Evolutionary conservation across 1,139 yeast species (phyloP), one percentile per base, ranked within the genome.

Genomic region (Geotrichum reessii): DNA sequence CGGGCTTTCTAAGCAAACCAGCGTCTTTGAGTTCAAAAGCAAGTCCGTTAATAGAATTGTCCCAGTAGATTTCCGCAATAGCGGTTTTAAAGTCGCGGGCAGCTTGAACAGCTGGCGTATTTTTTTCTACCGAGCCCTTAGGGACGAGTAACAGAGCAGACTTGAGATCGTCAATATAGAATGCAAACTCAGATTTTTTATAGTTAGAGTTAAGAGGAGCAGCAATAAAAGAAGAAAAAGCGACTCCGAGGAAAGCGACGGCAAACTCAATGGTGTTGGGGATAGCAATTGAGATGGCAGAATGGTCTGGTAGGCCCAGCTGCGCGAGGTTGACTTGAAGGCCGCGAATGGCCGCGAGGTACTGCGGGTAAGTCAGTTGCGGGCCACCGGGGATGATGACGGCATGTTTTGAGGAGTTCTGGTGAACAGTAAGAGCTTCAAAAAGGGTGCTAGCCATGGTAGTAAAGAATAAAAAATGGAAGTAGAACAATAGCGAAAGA

Each of bases 181-280:
- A 83, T 64, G 81, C 82, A 67, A 83, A 81, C 70, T 85, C 90
- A 42, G 73, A 65, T 64, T 80, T 78, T 66, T 80, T 82, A 70
- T 83, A 84, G 58, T 77, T 77, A 14, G 87, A 79, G 66, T 85
- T 85, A 67, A 85, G 72, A 3, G 90, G 90, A 3, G 87, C 86
- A 22, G 85, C 86, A 50, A 84, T 74, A 64, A 79, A 75, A 0
- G 82, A 79, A 27, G 81, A 77, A 63, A 80, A 77, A 1, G 86
- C 80, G 22, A 79, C 73, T 1, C 81, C 85, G 22, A 84, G 69
- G 65, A 83, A 85, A 0, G 81, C 73, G 8, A 78, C 76, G 2
- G 81, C 77, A 57, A 83, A 79, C 65, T 84, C 89, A 42, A 84
- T 67, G 4, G 81, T 74, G 67, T 85, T 85, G 40, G 84, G 83